Conservation (phyloP, 192 early-diverging fungal genomes). For the Linnemannia elongata region DNA sequence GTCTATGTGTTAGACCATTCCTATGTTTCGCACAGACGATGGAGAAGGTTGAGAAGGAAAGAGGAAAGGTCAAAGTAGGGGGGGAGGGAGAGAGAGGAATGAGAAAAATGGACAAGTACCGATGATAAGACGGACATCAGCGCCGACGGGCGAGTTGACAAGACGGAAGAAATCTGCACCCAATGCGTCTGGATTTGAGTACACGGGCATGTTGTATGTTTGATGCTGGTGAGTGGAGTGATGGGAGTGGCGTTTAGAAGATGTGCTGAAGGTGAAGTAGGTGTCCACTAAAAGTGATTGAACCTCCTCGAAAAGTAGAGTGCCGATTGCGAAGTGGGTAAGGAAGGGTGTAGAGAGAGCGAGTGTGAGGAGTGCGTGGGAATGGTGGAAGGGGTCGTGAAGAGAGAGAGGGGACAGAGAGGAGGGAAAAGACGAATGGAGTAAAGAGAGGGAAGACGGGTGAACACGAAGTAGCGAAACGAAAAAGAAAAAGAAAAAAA, state of each 20-base stretch:
- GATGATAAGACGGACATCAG: conserved; percentile 44
- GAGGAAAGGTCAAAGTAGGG: not conserved
- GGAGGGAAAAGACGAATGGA: too few relatives aligned
- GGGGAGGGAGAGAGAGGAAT: not conserved
- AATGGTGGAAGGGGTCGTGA: not conserved
- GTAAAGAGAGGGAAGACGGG: not conserved
- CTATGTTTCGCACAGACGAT: not conserved
- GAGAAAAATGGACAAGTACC: conserved; percentile 10
- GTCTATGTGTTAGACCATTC: not conserved
- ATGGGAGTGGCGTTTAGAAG: not conserved
- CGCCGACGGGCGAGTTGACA: conserved; percentile 37
- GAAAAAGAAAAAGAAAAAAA: not conserved
- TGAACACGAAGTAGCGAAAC: not conserved
- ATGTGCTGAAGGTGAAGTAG: not conserved
- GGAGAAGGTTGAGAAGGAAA: not conserved
- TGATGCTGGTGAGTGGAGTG: not conserved
- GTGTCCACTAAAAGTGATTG: too few relatives aligned
- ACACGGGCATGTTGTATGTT: conserved; percentile 25
- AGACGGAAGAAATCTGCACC: conserved; percentile 41
- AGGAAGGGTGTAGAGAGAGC: not conserved
- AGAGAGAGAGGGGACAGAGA: not conserved
- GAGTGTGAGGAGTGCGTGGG: not conserved
- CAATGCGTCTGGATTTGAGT: conserved; percentile 40
- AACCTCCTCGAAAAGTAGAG: not conserved
- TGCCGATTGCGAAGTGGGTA: not conserved